Base-by-base conservation (phyloP, 2,329 filamentous ascomycete genomes). In the Lanzia echinophila region DNA sequence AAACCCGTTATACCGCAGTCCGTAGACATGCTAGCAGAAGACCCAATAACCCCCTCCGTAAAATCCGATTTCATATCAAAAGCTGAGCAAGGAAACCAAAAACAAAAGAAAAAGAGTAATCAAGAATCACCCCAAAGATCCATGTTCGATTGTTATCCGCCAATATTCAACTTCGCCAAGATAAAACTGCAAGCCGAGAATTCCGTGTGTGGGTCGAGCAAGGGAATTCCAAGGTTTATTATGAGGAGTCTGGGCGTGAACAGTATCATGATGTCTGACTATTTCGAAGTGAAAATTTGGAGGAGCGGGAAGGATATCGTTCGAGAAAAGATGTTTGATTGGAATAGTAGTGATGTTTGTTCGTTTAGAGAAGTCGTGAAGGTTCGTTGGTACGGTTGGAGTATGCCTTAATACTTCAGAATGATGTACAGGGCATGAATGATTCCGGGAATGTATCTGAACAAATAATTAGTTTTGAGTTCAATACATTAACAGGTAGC, bases 391-490 rank as follows among this genome's bases (percentile, higher is more conserved):
- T 17, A 33, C 15, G 28, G 32, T 53, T 22, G 34, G 22, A 15
- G 47, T 22, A 19, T 38, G 28, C 39, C 19, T 71, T 89, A 94
- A 71, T 90, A 92, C 75, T 92, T 94, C 66, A 92, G 78, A 65
- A 95, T 94, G 68, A 95, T 91, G 28, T 58, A 58, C 13, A 58
- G 28, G 12, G 56, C 56, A 48, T 58, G 56, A 11, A 58, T 58
- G 41, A 58, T 56, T 46, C 56, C 53, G 22, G 53, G 56, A 19
- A 56, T 50, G 22, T 51, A 53, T 24, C 41, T 44, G 6, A 15
- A 15, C 12, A 11, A n/a, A 44, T 13, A 3, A 20, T 44, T 28
- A 44, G 22, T 31, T 15, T 6, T 15, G 15, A 3, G 11, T 44
- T 20, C 22, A 49, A 20, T n/a, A 20, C 15, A 7, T 17, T 28